Evolutionary conservation across 73 alveolate genomes (phyloP), one percentile per base, ranked within the genome.

Genomic region (Blepharisma stoltei): DNA sequence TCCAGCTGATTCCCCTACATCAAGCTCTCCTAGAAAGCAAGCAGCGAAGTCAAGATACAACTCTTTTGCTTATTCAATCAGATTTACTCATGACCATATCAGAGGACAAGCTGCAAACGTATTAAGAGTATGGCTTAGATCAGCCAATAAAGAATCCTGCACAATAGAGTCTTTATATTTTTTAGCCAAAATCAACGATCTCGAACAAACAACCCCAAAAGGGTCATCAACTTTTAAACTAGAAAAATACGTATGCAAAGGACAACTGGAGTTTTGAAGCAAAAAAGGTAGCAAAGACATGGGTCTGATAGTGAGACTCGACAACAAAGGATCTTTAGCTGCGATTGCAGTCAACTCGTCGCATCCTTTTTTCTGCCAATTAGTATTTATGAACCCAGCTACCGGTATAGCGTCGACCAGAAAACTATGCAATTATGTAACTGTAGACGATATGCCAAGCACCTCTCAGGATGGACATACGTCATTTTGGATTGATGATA

Each of bases 401-500:
- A 60, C 73, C 2, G 73, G 73, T 9, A 25, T 25, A 25, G 14
- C 46, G 2, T 14, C 73, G 38, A 60, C 73, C 4, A 14, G 73
- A 18, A 60, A 60, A 25, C 14, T 60, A 25, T 60, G 73, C 23
- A 60, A 60, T 60, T 60, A 60, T 60, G 73, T 25, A 20, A 60
- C 73, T 60, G 73, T 25, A 14, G 73, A 60, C 5, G 73, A 60
- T 60, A 60, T 60, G 14, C 73, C 73, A 8, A 60, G 18, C 45
- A 60, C 73, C 14, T 60, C 73, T 14, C 14, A 60, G 14, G 73
- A 60, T 25, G 73, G 73, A 47, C 73, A 60, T 8, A 60, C 73
- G 11, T 60, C 73, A 9, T 60, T 60, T 60, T 60, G 73, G 73
- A 60, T 60, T 60, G 73, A 60, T 25, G 73, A 60, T 60, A 60